Percentiles rank a stretch among this genome's conserved stretches.
These are phyloP conservation scores for Acephala macrosclerotiorum DNA, from an alignment of 2,329 filamentous ascomycete genomes.

Conservation along the genomic window DNA sequence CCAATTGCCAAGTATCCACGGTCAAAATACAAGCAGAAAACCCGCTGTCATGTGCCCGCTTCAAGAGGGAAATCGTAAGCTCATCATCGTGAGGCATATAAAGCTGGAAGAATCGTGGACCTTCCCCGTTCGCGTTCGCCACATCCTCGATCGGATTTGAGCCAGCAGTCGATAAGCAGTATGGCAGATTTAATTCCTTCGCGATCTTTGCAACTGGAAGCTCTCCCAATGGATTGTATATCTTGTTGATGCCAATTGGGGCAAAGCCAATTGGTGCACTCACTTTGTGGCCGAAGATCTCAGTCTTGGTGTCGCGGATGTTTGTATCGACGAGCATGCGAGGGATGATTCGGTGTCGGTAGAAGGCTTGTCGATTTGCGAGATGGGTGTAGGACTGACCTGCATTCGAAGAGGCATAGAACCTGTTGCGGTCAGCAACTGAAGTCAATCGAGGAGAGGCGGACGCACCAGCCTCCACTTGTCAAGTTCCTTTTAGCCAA, in stretches of 20 bases:
- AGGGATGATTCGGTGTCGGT: constrained; percentile 67
- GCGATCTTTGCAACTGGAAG: constrained; percentile 66
- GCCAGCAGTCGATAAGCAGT: constrained; percentile 65
- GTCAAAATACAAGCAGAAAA: constrained; percentile 67
- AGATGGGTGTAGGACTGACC: constrained; percentile 58
- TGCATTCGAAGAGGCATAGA: constrained; percentile 64
- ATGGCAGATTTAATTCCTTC: constrained; percentile 64
- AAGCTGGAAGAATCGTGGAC: constrained; percentile 66
- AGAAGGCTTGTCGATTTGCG: constrained; percentile 71
- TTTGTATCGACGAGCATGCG: constrained; percentile 68
- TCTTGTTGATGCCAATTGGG: constrained; percentile 71
- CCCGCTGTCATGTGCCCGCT: constrained; percentile 60
- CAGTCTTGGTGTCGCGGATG: constrained; percentile 60
- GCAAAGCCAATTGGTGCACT: constrained; percentile 69
- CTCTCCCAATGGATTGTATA: constrained; percentile 66
- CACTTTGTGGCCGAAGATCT: constrained; percentile 66
- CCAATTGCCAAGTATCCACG: constrained; percentile 69
- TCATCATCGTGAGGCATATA: constrained; percentile 71
- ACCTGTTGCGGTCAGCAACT: constrained; percentile 40
- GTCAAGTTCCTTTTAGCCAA: constrained; percentile 62
- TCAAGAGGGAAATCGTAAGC: constrained; percentile 61
- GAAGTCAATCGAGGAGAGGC: neutral
- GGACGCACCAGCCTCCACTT: constrained; percentile 59
- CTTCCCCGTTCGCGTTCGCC: constrained; percentile 59
- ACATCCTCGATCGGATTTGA: constrained; percentile 61